Evolutionary conservation across 371 early-diverging fungal genomes (phyloP), one percentile per base, ranked within the genome.

Genomic region (Mucor saturninus): DNA sequence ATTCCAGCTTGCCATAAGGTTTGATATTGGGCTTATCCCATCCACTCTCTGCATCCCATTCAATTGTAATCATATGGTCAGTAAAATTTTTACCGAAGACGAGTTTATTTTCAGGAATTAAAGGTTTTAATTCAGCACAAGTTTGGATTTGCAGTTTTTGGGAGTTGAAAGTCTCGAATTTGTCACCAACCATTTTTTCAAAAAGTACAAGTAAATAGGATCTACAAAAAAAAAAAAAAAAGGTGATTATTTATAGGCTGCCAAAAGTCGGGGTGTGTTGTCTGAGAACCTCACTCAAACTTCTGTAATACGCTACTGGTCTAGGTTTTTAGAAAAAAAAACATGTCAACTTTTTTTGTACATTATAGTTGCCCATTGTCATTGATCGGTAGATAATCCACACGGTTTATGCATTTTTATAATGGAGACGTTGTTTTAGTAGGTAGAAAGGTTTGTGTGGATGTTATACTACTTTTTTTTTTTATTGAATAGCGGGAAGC

Each of bases 11-110:
- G 4, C 86, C 89, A 62, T 93, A 95, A 21, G 92, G 93, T 59
- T 79, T 82, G 76, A 91, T 91, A 62, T 76, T 64, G 14, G 92
- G 91, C 10, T 75, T 68, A 13, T 55, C 70, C 94, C 93, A 92
- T 2, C 95, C 96, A 45, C 80, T 76, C 21, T 79, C 76, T 15
- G 71, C 80, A 48, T 83, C 73, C 90, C 91, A 94, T 71, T 91
- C 89, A 48, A 88, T 74, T 37, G 70, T 76, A 49, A 95, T 76
- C 97, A 96, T 96, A 81, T 96, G 95, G 80, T 96, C 95, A 8
- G 94, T 81, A 62, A 96, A 96, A 45, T 84, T 75, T 64, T 87
- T 84, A 42, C 97, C 97, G 73, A 96, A 96, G 30, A 88, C 80
- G 43, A 96, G 74, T 39, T 92, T 74, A 62, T 91, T 85, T 70